Conservation (phyloP, 1,139 yeast species). For the Kodamaea sp. region DNA sequence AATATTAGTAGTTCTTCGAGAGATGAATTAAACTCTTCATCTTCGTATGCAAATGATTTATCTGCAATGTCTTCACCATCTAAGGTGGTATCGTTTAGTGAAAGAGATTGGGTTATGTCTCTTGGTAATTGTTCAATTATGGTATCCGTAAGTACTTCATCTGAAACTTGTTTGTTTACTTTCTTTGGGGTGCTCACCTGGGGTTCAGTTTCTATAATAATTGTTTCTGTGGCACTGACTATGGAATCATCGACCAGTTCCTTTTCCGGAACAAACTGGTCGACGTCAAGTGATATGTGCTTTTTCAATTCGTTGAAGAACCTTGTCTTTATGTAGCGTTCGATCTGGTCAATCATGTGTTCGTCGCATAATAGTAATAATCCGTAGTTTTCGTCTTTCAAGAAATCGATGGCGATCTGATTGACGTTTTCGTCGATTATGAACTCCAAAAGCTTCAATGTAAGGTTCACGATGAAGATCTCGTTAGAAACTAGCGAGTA, state of each 20-base stretch:
- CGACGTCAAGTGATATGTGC: conserved; percentile 5
- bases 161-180: not conserved
- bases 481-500: conserved; percentile 19
- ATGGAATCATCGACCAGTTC: no score
- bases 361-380: conserved; percentile 32
- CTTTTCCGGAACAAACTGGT: not conserved
- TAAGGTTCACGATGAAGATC: conserved; percentile 36
- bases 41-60: conserved; percentile 16
- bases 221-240: not conserved
- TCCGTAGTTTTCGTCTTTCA: conserved; percentile 35
- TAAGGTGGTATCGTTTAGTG: conserved; percentile 9
- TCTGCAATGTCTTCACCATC: conserved; percentile 9
- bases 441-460: conserved; percentile 22
- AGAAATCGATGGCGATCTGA: conserved; percentile 25
- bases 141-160: conserved; percentile 1
- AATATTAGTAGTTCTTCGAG: conserved; percentile 24
- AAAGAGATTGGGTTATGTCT: conserved; percentile 2
- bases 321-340: conserved; percentile 25
- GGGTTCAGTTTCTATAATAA: not conserved
- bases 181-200: not conserved
- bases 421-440: conserved; percentile 13
- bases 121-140: conserved; percentile 5
- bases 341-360: conserved; percentile 29
- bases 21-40: conserved; percentile 23
- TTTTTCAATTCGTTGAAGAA: conserved; percentile 15